Conservation (phyloP, 305 asterid species). For the Salvia sclarea region DNA sequence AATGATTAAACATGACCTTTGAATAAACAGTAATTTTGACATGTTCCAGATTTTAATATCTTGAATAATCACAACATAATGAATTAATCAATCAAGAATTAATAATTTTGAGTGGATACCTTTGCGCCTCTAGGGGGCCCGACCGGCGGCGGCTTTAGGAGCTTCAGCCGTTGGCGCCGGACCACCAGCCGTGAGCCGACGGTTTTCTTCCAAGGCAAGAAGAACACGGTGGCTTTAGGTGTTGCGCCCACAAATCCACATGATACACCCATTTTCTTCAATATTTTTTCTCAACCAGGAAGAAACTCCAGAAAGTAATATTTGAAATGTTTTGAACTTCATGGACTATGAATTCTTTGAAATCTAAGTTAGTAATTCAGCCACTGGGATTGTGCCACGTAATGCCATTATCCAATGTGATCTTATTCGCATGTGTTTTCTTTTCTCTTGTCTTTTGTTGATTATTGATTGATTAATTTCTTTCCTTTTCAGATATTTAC, state of each 20-base stretch:
- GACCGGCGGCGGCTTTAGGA: slow-evolving; percentile 58
- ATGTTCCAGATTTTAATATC: no score
- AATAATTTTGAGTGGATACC: slow-evolving; percentile 34
- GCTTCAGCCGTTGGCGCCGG: slow-evolving; percentile 41
- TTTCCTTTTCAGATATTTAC: not conserved
- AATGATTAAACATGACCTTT: no score
- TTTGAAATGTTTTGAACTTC: slow-evolving; percentile 29
- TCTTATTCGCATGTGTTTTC: not conserved
- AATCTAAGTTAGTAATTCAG: slow-evolving; percentile 28
- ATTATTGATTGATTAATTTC: no score
- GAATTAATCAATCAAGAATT: not conserved
- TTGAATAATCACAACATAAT: no score
- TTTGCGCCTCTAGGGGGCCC: slow-evolving; percentile 86
- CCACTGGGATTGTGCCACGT: slow-evolving; percentile 44
- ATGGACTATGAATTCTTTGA: slow-evolving; percentile 34
- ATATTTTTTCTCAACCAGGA: not conserved
- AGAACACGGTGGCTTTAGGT: slow-evolving; percentile 37
- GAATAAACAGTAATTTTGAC: no score
- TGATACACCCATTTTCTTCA: slow-evolving; percentile 47
- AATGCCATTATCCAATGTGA: slow-evolving; percentile 43
- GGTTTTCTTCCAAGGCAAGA: slow-evolving; percentile 46
- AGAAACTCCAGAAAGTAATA: slow-evolving; percentile 11
- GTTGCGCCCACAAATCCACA: slow-evolving; percentile 67
- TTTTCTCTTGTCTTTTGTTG: no score
- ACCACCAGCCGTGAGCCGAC: slow-evolving; percentile 54